Percentiles rank a stretch among this genome's conserved stretches.
These are phyloP conservation scores for Talaromyces stipitatus DNA, from an alignment of 495 filamentous ascomycete genomes.

Conservation along the genomic window DNA sequence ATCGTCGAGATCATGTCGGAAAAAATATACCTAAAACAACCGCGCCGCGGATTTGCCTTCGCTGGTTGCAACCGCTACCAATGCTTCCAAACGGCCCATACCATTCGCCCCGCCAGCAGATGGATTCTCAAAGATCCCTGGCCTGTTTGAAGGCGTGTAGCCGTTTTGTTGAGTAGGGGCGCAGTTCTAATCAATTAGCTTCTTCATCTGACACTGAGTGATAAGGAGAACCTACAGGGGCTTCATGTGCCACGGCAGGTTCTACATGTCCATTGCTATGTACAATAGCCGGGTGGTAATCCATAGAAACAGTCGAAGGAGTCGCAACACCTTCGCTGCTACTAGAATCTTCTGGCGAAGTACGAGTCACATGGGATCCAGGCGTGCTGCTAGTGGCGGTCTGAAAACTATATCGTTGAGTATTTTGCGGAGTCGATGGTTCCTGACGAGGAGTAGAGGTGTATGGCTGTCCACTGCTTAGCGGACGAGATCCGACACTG, in stretches of 20 bases:
- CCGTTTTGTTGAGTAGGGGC: neutral
- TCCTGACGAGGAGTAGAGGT: constrained; percentile 16
- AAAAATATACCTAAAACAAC: constrained; percentile 24
- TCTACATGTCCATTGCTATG: constrained; percentile 58
- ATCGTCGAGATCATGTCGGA: neutral
- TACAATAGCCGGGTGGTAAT: constrained; percentile 58
- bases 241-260: constrained; percentile 17
- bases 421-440: constrained; percentile 43
- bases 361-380: constrained; percentile 38
- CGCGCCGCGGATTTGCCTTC: constrained; percentile 57
- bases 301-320: constrained; percentile 51
- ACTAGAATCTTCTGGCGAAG: constrained; percentile 65
- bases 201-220: neutral
- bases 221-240: neutral
- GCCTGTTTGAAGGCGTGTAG: constrained; percentile 17
- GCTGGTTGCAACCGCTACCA: constrained; percentile 84
- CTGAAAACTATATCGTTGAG: constrained; percentile 64
- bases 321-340: constrained; percentile 64
- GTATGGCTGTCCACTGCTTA: constrained; percentile 32
- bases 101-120: constrained; percentile 28
- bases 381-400: constrained; percentile 43
- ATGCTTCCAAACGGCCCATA: constrained; percentile 70
- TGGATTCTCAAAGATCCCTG: constrained; percentile 22
- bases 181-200: neutral
- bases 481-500: constrained; percentile 31